These are phyloP conservation scores for Irpex rosettiformis DNA, from an alignment of 1,284 basidiomycete genomes.

Conservation along the genomic window DNA sequence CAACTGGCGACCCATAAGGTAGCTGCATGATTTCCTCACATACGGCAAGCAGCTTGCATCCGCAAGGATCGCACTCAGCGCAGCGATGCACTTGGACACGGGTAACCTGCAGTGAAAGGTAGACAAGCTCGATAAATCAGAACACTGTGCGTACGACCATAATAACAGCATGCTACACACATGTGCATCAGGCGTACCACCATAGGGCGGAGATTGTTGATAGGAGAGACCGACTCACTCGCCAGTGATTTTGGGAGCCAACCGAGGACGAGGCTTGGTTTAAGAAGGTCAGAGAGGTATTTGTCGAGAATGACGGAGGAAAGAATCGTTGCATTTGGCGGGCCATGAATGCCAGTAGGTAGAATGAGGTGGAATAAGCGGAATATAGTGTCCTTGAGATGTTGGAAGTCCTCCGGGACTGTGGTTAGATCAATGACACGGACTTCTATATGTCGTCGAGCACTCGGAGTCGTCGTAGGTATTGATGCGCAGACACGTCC, in stretches of 20 bases:
- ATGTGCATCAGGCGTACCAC: slow-evolving; percentile 50
- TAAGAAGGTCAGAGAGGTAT: slow-evolving; percentile 55
- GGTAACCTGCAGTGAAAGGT: slow-evolving; percentile 43
- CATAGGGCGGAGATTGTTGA: slow-evolving; percentile 39
- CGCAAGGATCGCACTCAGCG: slow-evolving; percentile 56
- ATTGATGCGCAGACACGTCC: slow-evolving; percentile 40
- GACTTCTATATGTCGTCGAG: slow-evolving; percentile 19
- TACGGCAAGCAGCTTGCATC: slow-evolving; percentile 39
- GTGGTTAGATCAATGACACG: slow-evolving; percentile 43
- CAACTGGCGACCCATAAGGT: slow-evolving; percentile 63
- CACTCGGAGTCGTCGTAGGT: slow-evolving; percentile 30
- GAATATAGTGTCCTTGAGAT: slow-evolving; percentile 39
- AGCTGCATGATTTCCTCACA: slow-evolving; percentile 53
- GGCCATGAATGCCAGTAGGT: slow-evolving; percentile 42
- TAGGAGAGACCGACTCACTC: slow-evolving; percentile 35
- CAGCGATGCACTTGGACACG: slow-evolving; percentile 59
- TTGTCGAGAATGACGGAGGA: slow-evolving; percentile 56
- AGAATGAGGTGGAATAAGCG: slow-evolving; percentile 49
- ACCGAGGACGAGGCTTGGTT: slow-evolving; percentile 56
- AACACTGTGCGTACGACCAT: slow-evolving; percentile 3
- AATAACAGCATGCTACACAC: slow-evolving; percentile 14
- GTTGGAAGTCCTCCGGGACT: slow-evolving; percentile 38
- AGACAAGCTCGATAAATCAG: background rate
- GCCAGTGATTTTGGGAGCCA: slow-evolving; percentile 61
- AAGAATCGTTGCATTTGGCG: slow-evolving; percentile 52